Evolutionary conservation across 768 basidiomycete genomes (phyloP), one percentile per base, ranked within the genome.

Genomic region (Lentinula sp.): DNA sequence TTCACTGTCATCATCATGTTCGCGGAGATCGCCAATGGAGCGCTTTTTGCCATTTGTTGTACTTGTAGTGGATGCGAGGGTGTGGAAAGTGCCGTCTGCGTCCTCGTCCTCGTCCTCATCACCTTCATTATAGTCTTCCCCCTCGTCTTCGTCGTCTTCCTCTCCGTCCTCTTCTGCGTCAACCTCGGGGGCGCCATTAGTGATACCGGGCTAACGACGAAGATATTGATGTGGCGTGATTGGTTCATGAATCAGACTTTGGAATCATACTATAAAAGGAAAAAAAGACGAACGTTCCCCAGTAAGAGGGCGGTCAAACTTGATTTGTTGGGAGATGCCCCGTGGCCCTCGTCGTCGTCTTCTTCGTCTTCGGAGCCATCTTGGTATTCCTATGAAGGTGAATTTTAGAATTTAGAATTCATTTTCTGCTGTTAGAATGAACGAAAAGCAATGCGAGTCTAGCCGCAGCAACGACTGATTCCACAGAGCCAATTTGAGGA

Each of bases 251-350:
- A 46, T 28, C 37, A 39, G 53, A 54, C 18, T n/a, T 20, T 5
- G 28, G 16, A 13, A 16, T 52, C 32, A 52, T n/a, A 18, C 53
- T 33, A 42, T 13, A 56, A 56, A 28, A 56, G 55, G 55, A 56
- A 56, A 41, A n/a, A 23, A 43, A 18, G 18, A 59, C 57, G 43
- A 59, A 59, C 57, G 48, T 59, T 59, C 33, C 36, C 57, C 3
- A 59, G 7, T 20, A 59, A 50, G 20, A 59, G 57, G 15, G 57
- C 57, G 15, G 57, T 59, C 57, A 59, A 49, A 20, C 33, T 59
- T 8, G 57, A n/a, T 37, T 59, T 59, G 36, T 20, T 49, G 39
- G 39, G 41, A n/a, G 46, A 35, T n/a, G 32, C 35, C 2, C 45
- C 46, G 16, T 39, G 45, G 43, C 35, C 57, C 15, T 59, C 57